Base-by-base conservation (phyloP, 345 rosid genomes). In the Populus tremula region DNA sequence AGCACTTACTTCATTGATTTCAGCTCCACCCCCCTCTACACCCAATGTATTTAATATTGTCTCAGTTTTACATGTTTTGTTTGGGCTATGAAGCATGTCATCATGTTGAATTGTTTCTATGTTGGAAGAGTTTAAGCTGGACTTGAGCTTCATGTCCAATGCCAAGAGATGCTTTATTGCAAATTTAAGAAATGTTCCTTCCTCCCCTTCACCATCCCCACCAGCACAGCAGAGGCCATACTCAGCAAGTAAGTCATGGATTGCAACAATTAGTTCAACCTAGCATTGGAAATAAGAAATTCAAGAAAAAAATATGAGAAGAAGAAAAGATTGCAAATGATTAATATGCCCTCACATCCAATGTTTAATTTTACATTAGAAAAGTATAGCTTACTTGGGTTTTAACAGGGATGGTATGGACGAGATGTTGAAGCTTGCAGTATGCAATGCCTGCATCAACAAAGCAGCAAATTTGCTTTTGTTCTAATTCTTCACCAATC, bases 181-280 rank as follows among this genome's bases (percentile, higher is more conserved):
- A 88, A 93, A 93, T 83, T 89, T 93, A 80, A 96, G 98, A 89
- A 91, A 96, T 64, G 90, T 72, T 77, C 97, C 98, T 85, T 92
- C 97, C 88, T 92, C 97, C 70, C 93, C 96, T 77, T 86, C 91
- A 23, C 89, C 83, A 75, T 87, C 89, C 78, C 88, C 87, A 70
- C 96, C 92, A 69, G 87, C 93, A 84, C 99, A 93, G 85, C 99
- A 96, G 68, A 96, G 88, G 77, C 97, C 99, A 85, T 87, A 88
- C 80, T 93, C 94, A 80, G 99, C 96, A 78, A 96, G 93, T 91
- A 92, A 88, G 80, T 93, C 90, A 83, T 96, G 99, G 62, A 86
- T 85, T 82, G 94, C 90, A 81, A 91, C 90, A 76, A 96, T 91
- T 80, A 93, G 85, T 81, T 92, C 97, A 84, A 92, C 97, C 99